Evolutionary conservation across 2,329 filamentous ascomycete genomes (phyloP), one percentile per base, ranked within the genome.

Genomic region (Aspergillus eucalypticola): DNA sequence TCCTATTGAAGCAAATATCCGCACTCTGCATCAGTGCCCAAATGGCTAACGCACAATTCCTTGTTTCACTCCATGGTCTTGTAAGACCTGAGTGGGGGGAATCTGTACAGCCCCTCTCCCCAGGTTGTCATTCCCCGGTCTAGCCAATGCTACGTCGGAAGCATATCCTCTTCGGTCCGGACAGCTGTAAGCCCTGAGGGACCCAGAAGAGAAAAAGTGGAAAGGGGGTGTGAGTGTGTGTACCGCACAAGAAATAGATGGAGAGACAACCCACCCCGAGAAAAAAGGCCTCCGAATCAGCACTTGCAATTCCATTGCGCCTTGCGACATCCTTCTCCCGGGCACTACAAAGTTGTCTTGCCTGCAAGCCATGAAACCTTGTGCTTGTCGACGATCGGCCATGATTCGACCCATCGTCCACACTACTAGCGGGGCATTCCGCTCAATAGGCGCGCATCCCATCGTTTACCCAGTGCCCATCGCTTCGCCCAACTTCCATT

Each of bases 1-100:
- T 49, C 44, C 46, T 54, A 58, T 55, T 25, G 54, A 54, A 56
- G 50, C 44, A 49, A 35, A 51, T 46, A 56, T 62, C 54, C 25
- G 50, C 49, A 50, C 63, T 59, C 64, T 67, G 66, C 66, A 67
- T 66, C 63, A 56, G 55, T 69, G 65, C 67, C 67, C 64, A 63
- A 69, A 50, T 44, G 48, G 35, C 32, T 39, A 27, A 60, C 39
- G 48, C 57, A 56, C 21, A 23, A 49, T 55, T 55, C 42, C 58
- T 44, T 59, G 57, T 58, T 41, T 58, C 38, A 44, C 17, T 65
- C 54, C 46, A 53, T 27, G 10, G 32, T 35, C 42, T 25, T 25
- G 39, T 54, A 27, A 53, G 39, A 39, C 27, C 8, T 13, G 29
- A 50, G 54, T 54, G 59, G 58, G 54, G 60, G 39, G 13, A 2